Base-by-base conservation (phyloP, 2,329 filamentous ascomycete species). In the Alternaria dauci region DNA sequence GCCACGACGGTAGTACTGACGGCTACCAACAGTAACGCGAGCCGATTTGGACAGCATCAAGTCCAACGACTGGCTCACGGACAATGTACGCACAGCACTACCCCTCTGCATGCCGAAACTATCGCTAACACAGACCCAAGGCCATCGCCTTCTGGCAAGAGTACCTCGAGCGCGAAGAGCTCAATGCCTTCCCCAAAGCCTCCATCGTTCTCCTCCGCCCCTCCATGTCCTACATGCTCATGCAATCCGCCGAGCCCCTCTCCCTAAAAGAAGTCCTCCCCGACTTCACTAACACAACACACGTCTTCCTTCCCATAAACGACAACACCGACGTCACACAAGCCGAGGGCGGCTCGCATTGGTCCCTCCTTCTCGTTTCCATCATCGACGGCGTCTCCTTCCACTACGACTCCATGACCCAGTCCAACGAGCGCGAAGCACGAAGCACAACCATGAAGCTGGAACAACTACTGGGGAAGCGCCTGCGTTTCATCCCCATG, bases 91-190 rank as follows among this genome's bases (percentile, higher is more conserved):
- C 47, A 59, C 47, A 25, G 48, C 36, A 32, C n/a, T 28, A 23
- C 20, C 30, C 39, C 18, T 32, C 44, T 39, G 20, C 36, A 11
- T 16, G 25, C 41, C 18, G 6, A 20, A 25, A 30, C 20, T 51
- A 36, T 2, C 50, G 44, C 62, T 61, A 51, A 68, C 54, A 25
- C 42, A 43, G n/a, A 42, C 26, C 18, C 20, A 53, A 94, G 91
- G 94, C 93, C 71, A 98, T 99, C 68, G 90, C 93, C 52, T 98
- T 99, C 77, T 99, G 95, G 94, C 92, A 98, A 85, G 94, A 98
- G 81, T 94, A 91, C 77, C 88, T 99, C 67, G 95, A 99, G 79
- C 92, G 89, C 63, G 94, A 98, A 82, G 89, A 93, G 62, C 89
- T 99, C 28, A 83, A 84, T 30, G 87, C 88, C 70, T 96, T 91